Evolutionary conservation across 352 stramenopile species (phyloP), one percentile per base, ranked within the genome.

Genomic region (Thraustochytrium striatum): DNA sequence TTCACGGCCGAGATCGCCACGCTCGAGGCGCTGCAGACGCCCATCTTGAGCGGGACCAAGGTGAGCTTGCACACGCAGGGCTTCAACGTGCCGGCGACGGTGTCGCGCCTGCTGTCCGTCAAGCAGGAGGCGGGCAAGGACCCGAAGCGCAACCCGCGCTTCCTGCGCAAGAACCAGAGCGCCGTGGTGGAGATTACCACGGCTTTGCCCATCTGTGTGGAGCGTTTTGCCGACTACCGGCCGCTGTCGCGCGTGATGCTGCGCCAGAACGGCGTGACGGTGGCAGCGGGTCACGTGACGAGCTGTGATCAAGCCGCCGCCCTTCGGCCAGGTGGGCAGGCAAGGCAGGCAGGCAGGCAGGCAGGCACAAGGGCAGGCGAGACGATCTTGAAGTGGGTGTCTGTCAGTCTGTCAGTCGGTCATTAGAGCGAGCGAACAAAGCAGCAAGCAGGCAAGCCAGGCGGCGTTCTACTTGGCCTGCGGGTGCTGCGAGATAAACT

Each of bases 401-500:
- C 33, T 11, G 52, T 59, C 2, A 19, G 13, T 59, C 3, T 59
- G 19, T 2, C 52, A 19, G 8, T 33, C 33, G 25, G 19, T 59
- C 19, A 11, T 33, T 28, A 8, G 0, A 38, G 25, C 21, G 3
- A 11, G 7, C 55, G 2, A 38, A 11, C n/a, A 8, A 33, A 39
- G 16, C 55, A 36, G 55, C 55, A 19, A 41, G 19, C 55, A 19
- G 25, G 32, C 55, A 41, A 61, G 32, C 3, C 55, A 39, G 32
- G 55, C 19, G 55, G 33, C 19, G 28, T 30, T 87, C 94, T 98
- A 98, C 91, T 99, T 99, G 87, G 95, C 96, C 92, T 98, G 97
- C 58, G 97, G 97, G 90, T 99, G 96, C 61, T 91, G 91, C 78
- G 94, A 88, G 85, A 99, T 94, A 89, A 98, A 99, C 86, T 98